phyloP scores from a whole-genome alignment of 2,329 filamentous ascomycete species.

The Pezicula carpinea region DNA sequence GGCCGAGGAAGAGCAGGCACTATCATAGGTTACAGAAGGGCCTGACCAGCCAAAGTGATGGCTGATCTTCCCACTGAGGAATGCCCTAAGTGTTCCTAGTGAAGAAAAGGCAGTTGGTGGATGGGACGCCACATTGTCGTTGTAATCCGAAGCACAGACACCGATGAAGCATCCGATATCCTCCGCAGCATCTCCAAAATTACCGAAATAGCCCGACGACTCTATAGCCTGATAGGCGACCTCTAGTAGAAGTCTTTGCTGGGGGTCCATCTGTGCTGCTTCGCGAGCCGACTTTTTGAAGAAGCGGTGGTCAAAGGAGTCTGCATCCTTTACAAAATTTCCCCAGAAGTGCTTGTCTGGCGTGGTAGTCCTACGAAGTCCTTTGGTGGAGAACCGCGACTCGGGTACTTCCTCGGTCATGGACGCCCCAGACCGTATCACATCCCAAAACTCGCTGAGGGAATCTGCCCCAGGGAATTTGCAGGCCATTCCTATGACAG shows the following conservation, averaged over 20 bases:
- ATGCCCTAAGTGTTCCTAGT: too few species aligned
- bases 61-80: too few species aligned
- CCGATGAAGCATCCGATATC: constrained; percentile 8
- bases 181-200: not conserved
- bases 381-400: constrained; percentile 1
- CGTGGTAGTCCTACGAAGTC: not conserved
- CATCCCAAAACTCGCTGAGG: constrained; percentile 44
- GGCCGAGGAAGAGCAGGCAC: too few species aligned
- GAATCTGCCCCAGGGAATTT: constrained; percentile 35
- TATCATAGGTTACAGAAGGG: too few species aligned
- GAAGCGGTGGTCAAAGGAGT: constrained; percentile 34
- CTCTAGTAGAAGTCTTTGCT: constrained; percentile 39
- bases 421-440: constrained; percentile 27
- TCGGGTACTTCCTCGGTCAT: too few species aligned
- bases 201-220: constrained; percentile 4
- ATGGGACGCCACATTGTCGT: too few species aligned
- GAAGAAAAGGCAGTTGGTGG: too few species aligned
- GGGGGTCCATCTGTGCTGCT: too few species aligned
- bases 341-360: constrained; percentile 3
- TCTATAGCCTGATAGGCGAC: constrained; percentile 59
- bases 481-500: constrained; percentile 34
- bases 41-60: too few species aligned
- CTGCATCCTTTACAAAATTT: constrained; percentile 28
- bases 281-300: constrained; percentile 33
- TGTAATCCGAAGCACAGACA: not conserved